Evolutionary conservation across 176 grass and related monocot species (phyloP), one percentile per base, ranked within the genome.

Genomic region (Tillandsia leiboldiana): DNA sequence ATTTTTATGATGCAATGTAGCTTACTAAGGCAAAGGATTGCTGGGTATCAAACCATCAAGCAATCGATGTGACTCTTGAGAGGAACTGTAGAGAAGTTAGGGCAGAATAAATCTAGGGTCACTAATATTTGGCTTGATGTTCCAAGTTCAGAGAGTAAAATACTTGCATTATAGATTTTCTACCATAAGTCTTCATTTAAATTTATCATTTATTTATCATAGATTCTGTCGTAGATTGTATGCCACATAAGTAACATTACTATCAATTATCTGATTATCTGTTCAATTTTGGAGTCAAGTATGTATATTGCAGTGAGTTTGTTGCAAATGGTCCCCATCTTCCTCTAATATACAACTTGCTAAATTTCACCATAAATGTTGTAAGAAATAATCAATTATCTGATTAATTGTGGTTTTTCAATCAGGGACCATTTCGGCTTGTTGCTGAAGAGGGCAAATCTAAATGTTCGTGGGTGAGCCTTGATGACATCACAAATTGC

Each of bases 381-480:
- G 22, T 18, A 18, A 42, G 0, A 42, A 42, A 7, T 29, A 29
- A 29, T 3, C 28, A 29, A 29, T 29, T 29, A 29, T 29, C 33
- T 42, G 33, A 42, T 42, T 42, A 5, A 42, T 42, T 61, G 22
- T 61, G 56, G 15, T 18, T 9, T 61, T 61, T 3, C 17, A 64
- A 23, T 66, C 73, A 99, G 94, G 94, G 94, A 1, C 89, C 94
- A 83, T 83, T 99, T 83, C 80, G 89, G 61, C 94, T 99, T 76
- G 94, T 99, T 70, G 94, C 94, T 13, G 94, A 99, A 24, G 94
- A 99, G 59, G 94, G 94, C 10, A 99, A 90, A 75, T 99, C 94
- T 26, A 93, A 99, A 80, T 99, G 94, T 85, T 99, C 94, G 49
- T 99, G 89, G 94, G 89, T 99, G 81, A 99, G 94, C 62, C 89